These are phyloP conservation scores for Abelmoschus esculentus DNA, from an alignment of 345 rosid species.

Conservation along the genomic window DNA sequence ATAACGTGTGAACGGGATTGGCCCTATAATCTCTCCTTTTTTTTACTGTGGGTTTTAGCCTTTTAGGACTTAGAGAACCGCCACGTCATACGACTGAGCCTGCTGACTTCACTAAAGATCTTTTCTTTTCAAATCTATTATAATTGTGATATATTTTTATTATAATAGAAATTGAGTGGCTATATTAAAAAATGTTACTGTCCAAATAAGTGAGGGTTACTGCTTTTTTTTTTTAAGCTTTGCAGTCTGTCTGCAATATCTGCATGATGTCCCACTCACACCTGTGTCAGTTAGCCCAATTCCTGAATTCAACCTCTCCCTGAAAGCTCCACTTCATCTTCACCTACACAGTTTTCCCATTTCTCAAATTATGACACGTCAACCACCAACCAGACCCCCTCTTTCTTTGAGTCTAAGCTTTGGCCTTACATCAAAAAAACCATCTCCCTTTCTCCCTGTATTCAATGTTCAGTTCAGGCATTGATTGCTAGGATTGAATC, in stretches of 20 bases:
- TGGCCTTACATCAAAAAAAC: conserved; percentile 15
- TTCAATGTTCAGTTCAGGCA: conserved; percentile 13
- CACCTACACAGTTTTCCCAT: not conserved
- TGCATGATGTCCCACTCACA: conserved; percentile 16
- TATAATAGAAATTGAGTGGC: too few relatives aligned
- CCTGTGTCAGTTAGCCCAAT: conserved; percentile 22
- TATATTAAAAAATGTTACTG: not conserved
- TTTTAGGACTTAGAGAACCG: too few relatives aligned
- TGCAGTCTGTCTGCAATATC: too few relatives aligned
- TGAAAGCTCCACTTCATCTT: conserved; percentile 64
- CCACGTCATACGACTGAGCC: too few relatives aligned
- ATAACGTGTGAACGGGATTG: too few relatives aligned
- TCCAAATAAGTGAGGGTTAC: not conserved
- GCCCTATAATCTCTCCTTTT: too few relatives aligned
- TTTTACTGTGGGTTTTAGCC: too few relatives aligned
- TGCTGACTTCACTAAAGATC: too few relatives aligned
- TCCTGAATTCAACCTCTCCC: not conserved
- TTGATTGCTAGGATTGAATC: not conserved
- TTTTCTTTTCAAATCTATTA: too few relatives aligned
- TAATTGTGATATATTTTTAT: too few relatives aligned
- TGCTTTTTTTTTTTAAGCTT: not conserved
- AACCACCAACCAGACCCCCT: conserved; percentile 19
- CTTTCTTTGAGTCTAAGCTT: conserved; percentile 42
- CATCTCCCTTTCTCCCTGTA: conserved; percentile 2
- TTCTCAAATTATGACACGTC: not conserved